These are phyloP conservation scores for Gigaspora rosea DNA, from an alignment of 192 early-diverging fungal genomes.

Conservation along the genomic window DNA sequence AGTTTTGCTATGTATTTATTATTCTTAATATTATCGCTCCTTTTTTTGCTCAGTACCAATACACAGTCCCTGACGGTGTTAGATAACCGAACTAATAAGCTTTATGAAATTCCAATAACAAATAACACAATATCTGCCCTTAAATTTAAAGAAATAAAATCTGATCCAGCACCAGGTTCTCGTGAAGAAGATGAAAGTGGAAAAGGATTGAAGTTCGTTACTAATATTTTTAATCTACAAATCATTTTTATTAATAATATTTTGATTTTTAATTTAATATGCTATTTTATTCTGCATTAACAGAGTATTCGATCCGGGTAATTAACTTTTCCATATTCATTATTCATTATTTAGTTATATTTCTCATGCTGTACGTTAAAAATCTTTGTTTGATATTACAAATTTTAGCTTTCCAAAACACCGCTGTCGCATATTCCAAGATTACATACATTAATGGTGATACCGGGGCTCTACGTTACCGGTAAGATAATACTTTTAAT, in stretches of 20 bases:
- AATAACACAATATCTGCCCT: constrained; percentile 50
- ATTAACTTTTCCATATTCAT: no score
- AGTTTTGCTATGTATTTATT: background rate
- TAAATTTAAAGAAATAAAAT: constrained; percentile 42
- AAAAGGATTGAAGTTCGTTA: constrained; percentile 29
- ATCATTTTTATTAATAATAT: background rate
- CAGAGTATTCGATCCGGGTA: constrained; percentile 35
- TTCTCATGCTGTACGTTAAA: no score
- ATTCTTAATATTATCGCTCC: background rate
- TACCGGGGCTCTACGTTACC: constrained; percentile 60
- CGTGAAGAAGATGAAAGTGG: constrained; percentile 33
- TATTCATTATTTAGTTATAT: no score
- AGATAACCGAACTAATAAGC: constrained; percentile 68
- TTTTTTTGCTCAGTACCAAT: constrained; percentile 31
- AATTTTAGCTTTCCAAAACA: constrained; percentile 57
- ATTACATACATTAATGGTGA: constrained; percentile 73
- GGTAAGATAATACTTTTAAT: constrained; percentile 15
- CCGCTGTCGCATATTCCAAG: constrained; percentile 61
- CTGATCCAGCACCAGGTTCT: background rate
- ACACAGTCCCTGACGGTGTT: constrained; percentile 58
- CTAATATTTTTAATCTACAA: background rate
- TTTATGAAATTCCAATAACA: constrained; percentile 52
- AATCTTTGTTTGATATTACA: no score
- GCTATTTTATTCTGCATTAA: background rate
- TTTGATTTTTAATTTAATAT: background rate